These are phyloP conservation scores for Pseudogymnoascus sp. DNA, from an alignment of 2,329 filamentous ascomycete genomes.

Conservation along the genomic window DNA sequence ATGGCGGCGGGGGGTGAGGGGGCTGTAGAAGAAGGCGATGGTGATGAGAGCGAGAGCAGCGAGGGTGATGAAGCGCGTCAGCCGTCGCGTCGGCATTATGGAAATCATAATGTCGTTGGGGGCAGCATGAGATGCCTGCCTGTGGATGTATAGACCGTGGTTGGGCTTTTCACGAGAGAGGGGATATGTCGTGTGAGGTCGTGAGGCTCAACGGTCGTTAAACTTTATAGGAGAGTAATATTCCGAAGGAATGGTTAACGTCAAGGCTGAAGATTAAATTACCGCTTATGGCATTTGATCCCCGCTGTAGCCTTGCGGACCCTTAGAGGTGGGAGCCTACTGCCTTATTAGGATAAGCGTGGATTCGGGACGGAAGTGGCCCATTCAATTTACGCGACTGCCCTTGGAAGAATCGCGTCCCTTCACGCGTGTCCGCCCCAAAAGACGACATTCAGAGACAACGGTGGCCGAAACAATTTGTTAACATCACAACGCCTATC, in stretches of 20 bases:
- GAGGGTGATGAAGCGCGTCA: not conserved
- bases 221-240: not conserved
- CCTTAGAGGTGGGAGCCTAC: not conserved
- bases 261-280: not conserved
- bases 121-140: not conserved
- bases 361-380: not conserved
- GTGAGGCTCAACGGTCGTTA: not conserved
- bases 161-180: not conserved
- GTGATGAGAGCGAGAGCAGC: not conserved
- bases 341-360: not conserved
- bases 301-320: not conserved
- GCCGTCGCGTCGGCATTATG: not conserved
- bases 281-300: not conserved
- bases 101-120: not conserved
- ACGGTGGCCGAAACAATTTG: slow-evolving; percentile 1
- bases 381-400: not conserved
- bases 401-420: not conserved
- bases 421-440: not conserved
- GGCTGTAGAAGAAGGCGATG: not conserved
- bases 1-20: not conserved
- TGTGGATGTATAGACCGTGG: not conserved
- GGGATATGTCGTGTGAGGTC: not conserved
- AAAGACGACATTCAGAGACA: not conserved
- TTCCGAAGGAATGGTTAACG: not conserved
- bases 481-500: not conserved